A percentile compares a stretch with the other conserved stretches of the same genome.
phyloP scores from a whole-genome alignment of 257 asterid species.

The Nicotiana knightiana region DNA sequence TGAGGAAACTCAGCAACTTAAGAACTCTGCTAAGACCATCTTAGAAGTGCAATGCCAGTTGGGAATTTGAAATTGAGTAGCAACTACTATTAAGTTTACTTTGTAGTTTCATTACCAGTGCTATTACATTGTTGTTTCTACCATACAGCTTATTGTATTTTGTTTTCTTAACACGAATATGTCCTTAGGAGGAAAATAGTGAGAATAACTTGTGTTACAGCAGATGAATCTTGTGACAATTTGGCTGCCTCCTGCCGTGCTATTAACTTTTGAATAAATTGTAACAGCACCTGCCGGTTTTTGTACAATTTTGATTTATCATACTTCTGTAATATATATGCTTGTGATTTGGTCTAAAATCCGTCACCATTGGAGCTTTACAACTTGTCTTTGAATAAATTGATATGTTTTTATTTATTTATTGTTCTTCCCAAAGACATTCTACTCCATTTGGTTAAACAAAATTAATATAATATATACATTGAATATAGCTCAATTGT shows the following conservation, averaged over 20 bases:
- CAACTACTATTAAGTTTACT: too few species aligned
- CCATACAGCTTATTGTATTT: not conserved
- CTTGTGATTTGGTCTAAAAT: not conserved
- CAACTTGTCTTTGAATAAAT: not conserved
- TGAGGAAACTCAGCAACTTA: conserved; percentile 53
- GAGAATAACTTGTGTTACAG: not conserved
- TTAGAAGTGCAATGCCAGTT: conserved; percentile 63
- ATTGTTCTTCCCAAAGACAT: not conserved
- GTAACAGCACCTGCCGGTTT: not conserved
- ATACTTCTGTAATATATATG: not conserved
- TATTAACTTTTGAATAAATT: not conserved
- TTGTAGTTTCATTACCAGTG: not conserved
- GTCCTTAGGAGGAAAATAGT: not conserved
- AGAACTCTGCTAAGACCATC: conserved; percentile 62
- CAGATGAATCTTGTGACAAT: not conserved
- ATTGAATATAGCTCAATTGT: too few species aligned
- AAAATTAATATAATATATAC: too few species aligned
- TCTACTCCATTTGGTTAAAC: not conserved
- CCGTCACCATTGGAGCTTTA: not conserved
- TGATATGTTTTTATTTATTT: not conserved
- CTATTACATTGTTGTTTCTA: not conserved
- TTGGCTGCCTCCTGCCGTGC: not conserved
- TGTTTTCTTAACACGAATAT: not conserved
- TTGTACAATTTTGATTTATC: not conserved
- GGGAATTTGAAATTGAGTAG: conserved; percentile 32